phyloP scores from a whole-genome alignment of 164 flowering plant species.

The Sedum album region DNA sequence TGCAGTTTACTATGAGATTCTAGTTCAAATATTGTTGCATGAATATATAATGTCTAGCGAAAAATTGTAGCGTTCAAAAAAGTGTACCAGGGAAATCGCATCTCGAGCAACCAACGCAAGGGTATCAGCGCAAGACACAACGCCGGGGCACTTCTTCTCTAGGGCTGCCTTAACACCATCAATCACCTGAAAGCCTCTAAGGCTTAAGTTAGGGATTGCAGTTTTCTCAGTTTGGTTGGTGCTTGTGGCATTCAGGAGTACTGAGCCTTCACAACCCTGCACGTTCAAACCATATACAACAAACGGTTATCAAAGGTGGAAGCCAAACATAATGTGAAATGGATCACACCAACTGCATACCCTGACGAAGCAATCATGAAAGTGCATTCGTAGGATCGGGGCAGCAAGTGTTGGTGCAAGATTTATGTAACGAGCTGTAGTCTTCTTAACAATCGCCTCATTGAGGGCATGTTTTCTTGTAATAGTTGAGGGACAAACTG shows the following conservation, averaged over 20 bases:
- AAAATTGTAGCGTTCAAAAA: too few species aligned
- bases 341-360: background rate
- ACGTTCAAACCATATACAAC: background rate
- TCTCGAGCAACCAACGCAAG: background rate
- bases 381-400: background rate
- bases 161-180: too few species aligned
- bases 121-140: background rate
- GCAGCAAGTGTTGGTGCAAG: background rate
- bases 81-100: background rate
- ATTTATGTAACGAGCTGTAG: background rate
- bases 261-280: conserved; percentile 68
- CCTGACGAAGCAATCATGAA: background rate
- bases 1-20: too few species aligned
- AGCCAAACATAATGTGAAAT: too few species aligned
- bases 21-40: too few species aligned
- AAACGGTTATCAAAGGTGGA: too few species aligned
- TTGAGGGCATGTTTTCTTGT: conserved; percentile 1
- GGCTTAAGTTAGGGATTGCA: conserved; percentile 28
- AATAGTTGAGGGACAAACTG: background rate
- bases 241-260: conserved; percentile 36
- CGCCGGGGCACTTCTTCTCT: background rate
- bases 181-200: conserved; percentile 30
- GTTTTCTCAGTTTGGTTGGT: conserved; percentile 36
- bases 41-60: too few species aligned
- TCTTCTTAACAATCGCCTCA: background rate